Base-by-base conservation (phyloP, 352 stramenopile genomes). In the Phytophthora syringae region DNA sequence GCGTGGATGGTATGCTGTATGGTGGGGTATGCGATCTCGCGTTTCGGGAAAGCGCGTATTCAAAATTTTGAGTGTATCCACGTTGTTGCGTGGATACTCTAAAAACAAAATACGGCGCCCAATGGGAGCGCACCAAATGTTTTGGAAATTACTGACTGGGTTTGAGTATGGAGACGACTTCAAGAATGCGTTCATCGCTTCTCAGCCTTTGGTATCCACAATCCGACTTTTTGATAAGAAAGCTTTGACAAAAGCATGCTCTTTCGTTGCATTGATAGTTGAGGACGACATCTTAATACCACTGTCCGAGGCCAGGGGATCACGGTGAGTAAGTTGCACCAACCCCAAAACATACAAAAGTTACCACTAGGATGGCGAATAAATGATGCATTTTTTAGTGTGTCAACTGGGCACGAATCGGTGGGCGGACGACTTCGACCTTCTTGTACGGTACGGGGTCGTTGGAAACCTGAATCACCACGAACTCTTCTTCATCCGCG, bases 151-250 rank as follows among this genome's bases (percentile, higher is more conserved):
- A 57, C 25, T 16, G 16, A 59, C 53, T 59, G 53, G 61, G 59
- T 64, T 70, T 59, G 42, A 61, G 55, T 60, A 65, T 60, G 47
- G 54, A 64, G 44, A n/a, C n/a, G n/a, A 60, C 52, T 59, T 63
- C 55, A 63, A 63, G 20, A 52, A 36, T 9, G 40, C 28, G 42
- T 50, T 51, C 36, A 22, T 54, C 30, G 30, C 9, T 36, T 13
- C 4, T 36, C 15, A 2, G 30, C 30, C 9, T 37, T 37, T 9
- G 2, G 16, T 1, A 3, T 37, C 30, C 16, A 9, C 30, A 37
- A 37, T 13, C 16, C 30, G 30, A 37, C 28, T n/a, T n/a, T n/a
- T n/a, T n/a, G n/a, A n/a, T n/a, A n/a, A n/a, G n/a, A n/a, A n/a
- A n/a, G n/a, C n/a, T n/a, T n/a, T n/a, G n/a, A n/a, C n/a, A n/a